Evolutionary conservation across 306 rosid species (phyloP).

Genomic region (Sesbania bispinosa): DNA sequence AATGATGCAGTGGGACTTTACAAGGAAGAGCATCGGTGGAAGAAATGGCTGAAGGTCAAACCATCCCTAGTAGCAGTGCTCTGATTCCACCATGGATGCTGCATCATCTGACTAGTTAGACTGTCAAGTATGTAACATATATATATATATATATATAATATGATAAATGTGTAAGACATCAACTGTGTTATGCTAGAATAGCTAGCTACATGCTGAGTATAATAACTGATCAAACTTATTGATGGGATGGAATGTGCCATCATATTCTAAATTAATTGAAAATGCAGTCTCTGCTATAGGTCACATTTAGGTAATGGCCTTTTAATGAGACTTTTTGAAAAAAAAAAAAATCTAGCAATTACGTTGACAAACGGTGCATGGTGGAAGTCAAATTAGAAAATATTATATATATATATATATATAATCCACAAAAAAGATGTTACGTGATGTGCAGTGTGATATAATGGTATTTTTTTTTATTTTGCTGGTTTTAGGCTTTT

Average conservation of each 20-base stretch:
- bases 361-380: neutral
- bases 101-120: conserved; percentile 35
- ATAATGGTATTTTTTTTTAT: no score
- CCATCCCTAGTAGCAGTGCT: conserved; percentile 7
- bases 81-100: conserved; percentile 81
- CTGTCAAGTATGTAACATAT: neutral
- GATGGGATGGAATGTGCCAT: neutral
- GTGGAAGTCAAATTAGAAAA: neutral
- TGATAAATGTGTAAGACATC: neutral
- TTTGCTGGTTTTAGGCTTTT: no score
- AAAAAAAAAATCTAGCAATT: neutral
- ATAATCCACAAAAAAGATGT: no score
- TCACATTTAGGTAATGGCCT: neutral
- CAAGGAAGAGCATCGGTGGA: conserved; percentile 35
- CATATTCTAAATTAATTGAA: conserved; percentile 8
- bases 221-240: neutral
- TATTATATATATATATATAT: no score
- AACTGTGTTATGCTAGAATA: neutral
- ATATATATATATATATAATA: neutral
- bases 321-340: neutral
- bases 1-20: conserved; percentile 47
- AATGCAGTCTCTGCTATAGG: neutral
- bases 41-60: conserved; percentile 36
- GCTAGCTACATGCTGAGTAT: neutral
- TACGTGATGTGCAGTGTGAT: no score